Evolutionary conservation across 225 moss, liverwort and hornwort genomes (phyloP).

Genomic region (Anthoceros angustus): DNA sequence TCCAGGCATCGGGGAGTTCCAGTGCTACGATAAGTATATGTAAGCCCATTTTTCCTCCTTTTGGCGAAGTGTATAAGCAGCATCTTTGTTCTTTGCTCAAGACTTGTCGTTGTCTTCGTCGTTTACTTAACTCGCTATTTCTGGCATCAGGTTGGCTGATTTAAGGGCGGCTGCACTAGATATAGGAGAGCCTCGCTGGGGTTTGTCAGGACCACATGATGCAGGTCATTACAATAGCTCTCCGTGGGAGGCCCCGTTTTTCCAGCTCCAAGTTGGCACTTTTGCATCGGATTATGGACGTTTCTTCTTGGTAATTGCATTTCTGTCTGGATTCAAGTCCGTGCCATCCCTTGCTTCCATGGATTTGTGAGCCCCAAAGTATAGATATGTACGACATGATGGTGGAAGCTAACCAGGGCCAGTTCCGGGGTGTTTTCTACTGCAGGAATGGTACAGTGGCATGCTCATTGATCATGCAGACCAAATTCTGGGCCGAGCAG

Average conservation of each 20-base stretch:
- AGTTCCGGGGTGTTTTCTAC: conserved; percentile 20
- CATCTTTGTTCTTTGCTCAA: not conserved
- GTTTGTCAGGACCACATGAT: conserved; percentile 27
- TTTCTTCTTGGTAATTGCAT: conserved; percentile 20
- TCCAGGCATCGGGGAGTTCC: conserved; percentile 32
- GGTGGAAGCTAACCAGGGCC: conserved; percentile 8
- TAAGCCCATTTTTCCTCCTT: not conserved
- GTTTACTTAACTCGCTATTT: not conserved
- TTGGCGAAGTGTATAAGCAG: not conserved
- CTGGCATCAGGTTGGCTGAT: conserved; percentile 18
- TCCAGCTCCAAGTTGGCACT: conserved; percentile 20
- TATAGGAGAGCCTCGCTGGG: conserved; percentile 24
- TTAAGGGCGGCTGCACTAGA: conserved; percentile 22
- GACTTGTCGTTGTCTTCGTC: too few species aligned
- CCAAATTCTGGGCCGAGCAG: conserved; percentile 8
- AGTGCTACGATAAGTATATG: conserved; percentile 40
- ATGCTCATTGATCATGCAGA: conserved; percentile 12
- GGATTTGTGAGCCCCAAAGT: conserved; percentile 18
- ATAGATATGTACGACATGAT: conserved; percentile 13
- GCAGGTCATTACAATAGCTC: conserved; percentile 33
- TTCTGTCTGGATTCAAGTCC: too few species aligned
- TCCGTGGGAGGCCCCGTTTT: conserved; percentile 28
- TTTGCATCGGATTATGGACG: conserved; percentile 29
- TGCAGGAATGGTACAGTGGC: conserved; percentile 14
- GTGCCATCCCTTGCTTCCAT: conserved; percentile 15